phyloP scores from a whole-genome alignment of 1,139 yeast genomes.

The Sugiyamaella neomexicana region DNA sequence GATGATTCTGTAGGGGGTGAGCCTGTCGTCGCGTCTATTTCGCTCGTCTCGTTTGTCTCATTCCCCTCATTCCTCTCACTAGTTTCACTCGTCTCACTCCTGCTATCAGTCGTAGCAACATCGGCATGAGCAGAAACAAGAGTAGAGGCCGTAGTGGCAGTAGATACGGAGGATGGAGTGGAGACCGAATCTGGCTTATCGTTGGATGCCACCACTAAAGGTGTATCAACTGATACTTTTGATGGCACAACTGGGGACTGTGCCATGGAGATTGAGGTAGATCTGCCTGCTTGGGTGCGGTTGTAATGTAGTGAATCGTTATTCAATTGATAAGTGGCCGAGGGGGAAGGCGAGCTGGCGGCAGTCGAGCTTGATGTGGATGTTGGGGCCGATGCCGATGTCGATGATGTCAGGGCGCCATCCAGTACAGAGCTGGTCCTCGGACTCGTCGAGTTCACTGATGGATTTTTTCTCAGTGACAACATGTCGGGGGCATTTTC shows the following conservation, averaged over 20 bases:
- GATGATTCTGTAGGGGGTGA: background rate
- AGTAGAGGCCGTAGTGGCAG: background rate
- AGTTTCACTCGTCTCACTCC: no score
- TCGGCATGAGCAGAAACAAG: no score
- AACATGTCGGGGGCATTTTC: constrained; percentile 5
- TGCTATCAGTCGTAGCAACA: no score
- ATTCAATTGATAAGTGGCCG: background rate
- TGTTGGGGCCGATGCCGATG: background rate
- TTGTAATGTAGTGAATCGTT: background rate
- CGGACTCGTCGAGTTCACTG: constrained; percentile 2
- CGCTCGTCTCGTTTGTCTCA: no score
- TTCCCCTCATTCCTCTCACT: no score
- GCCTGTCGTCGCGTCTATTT: background rate
- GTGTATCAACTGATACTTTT: background rate
- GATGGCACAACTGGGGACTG: background rate
- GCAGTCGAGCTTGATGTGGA: background rate
- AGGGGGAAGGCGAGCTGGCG: background rate
- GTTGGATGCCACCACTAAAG: background rate
- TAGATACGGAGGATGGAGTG: background rate
- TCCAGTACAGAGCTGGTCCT: background rate
- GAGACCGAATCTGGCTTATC: background rate
- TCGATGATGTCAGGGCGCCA: background rate
- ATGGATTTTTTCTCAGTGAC: background rate
- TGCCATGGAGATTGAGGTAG: background rate
- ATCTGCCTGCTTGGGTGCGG: background rate